These are phyloP conservation scores for Colletotrichum kahawae DNA, from an alignment of 2,329 filamentous ascomycete species.

Conservation along the genomic window DNA sequence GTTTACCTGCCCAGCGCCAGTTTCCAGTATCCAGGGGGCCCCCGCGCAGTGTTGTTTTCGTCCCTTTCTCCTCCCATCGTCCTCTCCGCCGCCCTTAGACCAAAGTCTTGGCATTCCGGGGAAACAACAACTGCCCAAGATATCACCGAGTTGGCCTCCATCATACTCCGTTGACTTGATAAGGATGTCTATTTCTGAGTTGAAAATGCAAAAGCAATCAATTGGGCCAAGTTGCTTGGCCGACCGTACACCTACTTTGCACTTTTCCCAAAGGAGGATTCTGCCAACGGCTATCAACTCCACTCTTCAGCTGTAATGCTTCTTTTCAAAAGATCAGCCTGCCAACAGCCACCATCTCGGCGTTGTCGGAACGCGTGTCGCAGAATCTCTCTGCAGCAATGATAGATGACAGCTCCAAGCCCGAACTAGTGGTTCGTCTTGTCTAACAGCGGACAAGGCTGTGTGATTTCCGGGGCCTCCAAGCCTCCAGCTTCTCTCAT, in stretches of 20 bases:
- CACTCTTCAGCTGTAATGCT: background rate
- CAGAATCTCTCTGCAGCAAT: background rate
- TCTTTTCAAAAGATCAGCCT: background rate
- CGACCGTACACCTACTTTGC: background rate
- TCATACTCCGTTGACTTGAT: background rate
- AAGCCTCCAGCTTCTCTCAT: background rate
- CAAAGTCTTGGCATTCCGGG: background rate
- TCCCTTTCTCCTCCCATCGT: background rate
- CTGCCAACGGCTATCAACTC: background rate
- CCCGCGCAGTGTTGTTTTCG: background rate
- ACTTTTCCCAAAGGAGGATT: background rate
- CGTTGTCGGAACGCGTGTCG: background rate
- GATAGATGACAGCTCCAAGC: background rate
- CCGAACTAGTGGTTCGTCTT: background rate
- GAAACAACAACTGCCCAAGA: background rate
- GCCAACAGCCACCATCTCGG: background rate
- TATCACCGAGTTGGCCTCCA: background rate
- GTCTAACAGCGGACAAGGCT: background rate
- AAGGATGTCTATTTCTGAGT: background rate
- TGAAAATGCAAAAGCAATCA: background rate
- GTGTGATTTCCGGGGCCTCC: background rate
- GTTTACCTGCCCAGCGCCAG: background rate
- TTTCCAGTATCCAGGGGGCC: background rate
- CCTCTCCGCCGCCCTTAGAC: background rate
- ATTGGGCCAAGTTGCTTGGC: background rate